Base-by-base conservation (phyloP, 257 asterid species). In the Linderniella brevidens region DNA sequence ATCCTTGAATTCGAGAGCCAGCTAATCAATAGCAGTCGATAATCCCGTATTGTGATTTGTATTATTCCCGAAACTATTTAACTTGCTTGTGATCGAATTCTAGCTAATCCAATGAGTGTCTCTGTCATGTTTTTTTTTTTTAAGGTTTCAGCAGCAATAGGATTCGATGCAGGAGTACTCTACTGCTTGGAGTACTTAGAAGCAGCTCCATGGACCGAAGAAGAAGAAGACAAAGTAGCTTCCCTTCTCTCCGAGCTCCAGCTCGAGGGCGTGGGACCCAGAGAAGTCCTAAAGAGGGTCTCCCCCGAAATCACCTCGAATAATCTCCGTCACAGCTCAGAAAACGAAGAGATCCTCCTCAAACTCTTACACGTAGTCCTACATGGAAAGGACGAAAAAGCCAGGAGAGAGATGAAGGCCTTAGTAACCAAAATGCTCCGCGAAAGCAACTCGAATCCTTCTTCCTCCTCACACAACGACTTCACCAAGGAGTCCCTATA, bases 141-240 rank as follows among this genome's bases (percentile, higher is more conserved):
- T 16, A 63, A 88, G 98, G 98, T 84, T 36, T 80, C 96, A 7
- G 81, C 93, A 0, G 96, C 98, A 39, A 84, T 88, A 42, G 98
- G 94, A 45, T 88, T 88, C 45, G 93, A 88, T 54, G 96, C 93
- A 0, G 96, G 98, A 13, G 94, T 88, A 8, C 59, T 75, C 14
- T 75, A 92, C 4, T 86, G 94, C 68, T 65, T 86, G 73, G 97
- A 82, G 71, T 88, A 76, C 72, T 74, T 88, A 56, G 98, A 88
- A 71, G 96, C 96, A 35, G 92, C 94, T 52, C 98, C 98, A 5
- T 88, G 98, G 98, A 77, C 93, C 4, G 96, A 88, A 67, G 94
- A 88, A 12, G 98, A 88, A 54, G 98, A 88, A 54, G 92, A 84
- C 61, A 78, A 84, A 67, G 94, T 84, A 25, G 80, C 98, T 46